Evolutionary conservation across 2,329 filamentous ascomycete species (phyloP).

Genomic region (Dothistroma septosporum): DNA sequence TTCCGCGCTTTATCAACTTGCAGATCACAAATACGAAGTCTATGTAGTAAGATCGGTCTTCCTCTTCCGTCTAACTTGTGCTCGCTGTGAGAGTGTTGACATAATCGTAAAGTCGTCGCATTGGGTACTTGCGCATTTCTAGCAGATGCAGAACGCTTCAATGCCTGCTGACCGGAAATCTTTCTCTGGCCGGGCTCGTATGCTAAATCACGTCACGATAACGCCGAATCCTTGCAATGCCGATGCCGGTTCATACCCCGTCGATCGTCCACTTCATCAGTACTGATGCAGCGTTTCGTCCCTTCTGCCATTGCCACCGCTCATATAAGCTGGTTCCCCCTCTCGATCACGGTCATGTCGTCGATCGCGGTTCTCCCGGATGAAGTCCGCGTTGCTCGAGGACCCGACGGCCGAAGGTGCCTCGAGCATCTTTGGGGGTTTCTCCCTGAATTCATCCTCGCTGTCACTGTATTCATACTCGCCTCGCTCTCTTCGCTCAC

Average conservation of each 20-base stretch:
- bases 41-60: neutral
- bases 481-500: slow-evolving; percentile 30
- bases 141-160: neutral
- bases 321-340: slow-evolving; percentile 26
- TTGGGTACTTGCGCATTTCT: neutral
- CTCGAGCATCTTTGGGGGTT: slow-evolving; percentile 34
- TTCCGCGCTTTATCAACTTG: neutral
- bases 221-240: neutral
- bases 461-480: slow-evolving; percentile 35
- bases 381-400: slow-evolving; percentile 26
- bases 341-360: slow-evolving; percentile 28
- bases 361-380: slow-evolving; percentile 27
- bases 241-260: neutral
- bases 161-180: neutral
- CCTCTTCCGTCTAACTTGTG: neutral
- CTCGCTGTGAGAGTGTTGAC: neutral
- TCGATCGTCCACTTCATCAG: neutral
- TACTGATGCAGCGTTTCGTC: slow-evolving; percentile 14
- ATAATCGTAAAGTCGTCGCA: neutral
- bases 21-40: neutral
- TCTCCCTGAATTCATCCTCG: slow-evolving; percentile 32
- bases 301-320: slow-evolving; percentile 26
- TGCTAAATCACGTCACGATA: slow-evolving; percentile 1
- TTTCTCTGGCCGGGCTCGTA: neutral
- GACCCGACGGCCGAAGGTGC: slow-evolving; percentile 24